Evolutionary conservation across 1,139 yeast genomes (phyloP), one percentile per base, ranked within the genome.

Genomic region (Suhomyces bribrorum): DNA sequence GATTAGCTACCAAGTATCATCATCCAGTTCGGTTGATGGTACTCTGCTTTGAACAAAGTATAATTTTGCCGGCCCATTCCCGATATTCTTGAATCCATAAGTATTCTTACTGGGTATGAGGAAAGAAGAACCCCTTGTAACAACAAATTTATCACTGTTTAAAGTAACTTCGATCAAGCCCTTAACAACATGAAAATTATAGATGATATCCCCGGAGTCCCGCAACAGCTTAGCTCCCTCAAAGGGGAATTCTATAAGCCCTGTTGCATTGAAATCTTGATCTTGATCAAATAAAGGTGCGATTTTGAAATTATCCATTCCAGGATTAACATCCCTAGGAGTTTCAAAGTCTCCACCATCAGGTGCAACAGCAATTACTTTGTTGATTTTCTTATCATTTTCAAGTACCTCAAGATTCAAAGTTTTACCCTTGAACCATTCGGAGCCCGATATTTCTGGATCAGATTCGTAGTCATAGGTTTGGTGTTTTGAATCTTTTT

Each of bases 101-200:
- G 73, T 71, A 54, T 85, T 87, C 4, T 83, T 84, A 62, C 84
- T 75, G 0, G 97, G 97, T 3, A 89, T 75, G 49, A 85, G 86
- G 52, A 89, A 83, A 2, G 92, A 77, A 41, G 95, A 86, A 1
- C 96, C 96, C 45, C 74, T 67, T 0, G 79, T 73, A 7, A 83
- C 85, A 5, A 79, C 65, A 54, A 90, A 86, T 15, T 65, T 70
- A 18, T 71, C 71, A 7, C 77, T 79, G 30, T 81, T 77, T 7
- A 90, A 52, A 1, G 79, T 75, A 3, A 86, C 90, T 52, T 86
- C 87, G 11, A 87, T 60, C 2, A 75, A 54, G 0, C 97, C 97
- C 29, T 72, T 66, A 8, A 84, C 73, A 25, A 89, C 88, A 56
- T 81, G 85, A 56, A 88, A 89, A 24, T 84, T 79, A 50, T 84